Evolutionary conservation across 1,284 basidiomycete genomes (phyloP).

Genomic region (Malassezia sp.): DNA sequence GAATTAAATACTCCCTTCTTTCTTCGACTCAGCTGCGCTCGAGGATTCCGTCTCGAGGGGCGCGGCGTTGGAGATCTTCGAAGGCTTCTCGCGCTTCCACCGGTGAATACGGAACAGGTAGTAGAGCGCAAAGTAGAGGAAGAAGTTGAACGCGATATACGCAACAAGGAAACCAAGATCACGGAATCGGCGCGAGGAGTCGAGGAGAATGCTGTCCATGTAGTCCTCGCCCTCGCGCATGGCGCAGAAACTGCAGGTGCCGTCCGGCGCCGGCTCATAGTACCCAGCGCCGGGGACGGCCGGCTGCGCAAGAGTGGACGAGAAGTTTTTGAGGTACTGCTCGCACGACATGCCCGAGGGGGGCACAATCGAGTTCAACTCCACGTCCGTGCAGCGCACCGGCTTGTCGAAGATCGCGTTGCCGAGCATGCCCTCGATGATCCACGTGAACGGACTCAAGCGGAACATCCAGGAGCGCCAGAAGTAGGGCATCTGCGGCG

Average conservation of each 20-base stretch:
- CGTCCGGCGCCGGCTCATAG: conserved; percentile 16
- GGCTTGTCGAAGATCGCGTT: conserved; percentile 43
- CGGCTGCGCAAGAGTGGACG: conserved; percentile 18
- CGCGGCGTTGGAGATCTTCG: too few relatives aligned
- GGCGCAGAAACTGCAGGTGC: conserved; percentile 50
- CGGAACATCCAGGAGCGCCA: conserved; percentile 48
- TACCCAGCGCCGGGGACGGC: conserved; percentile 8
- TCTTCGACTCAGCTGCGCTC: too few relatives aligned
- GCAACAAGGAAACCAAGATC: conserved; percentile 52
- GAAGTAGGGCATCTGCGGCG: conserved; percentile 29
- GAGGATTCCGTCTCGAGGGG: too few relatives aligned
- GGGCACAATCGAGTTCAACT: conserved; percentile 48
- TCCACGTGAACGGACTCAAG: conserved; percentile 60
- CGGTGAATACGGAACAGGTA: conserved; percentile 24
- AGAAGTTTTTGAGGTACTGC: conserved; percentile 47
- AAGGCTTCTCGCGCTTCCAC: conserved; percentile 3
- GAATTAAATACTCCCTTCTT: too few relatives aligned
- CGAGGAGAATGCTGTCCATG: conserved; percentile 34
- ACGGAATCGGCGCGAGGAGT: conserved; percentile 20
- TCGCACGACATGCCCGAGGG: conserved; percentile 48
- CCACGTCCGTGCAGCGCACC: conserved; percentile 48
- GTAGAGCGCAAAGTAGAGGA: conserved; percentile 24
- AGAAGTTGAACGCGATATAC: conserved; percentile 58
- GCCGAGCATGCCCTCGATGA: conserved; percentile 48
- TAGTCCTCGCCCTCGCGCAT: conserved; percentile 55